Base-by-base conservation (phyloP, 176 grass and related monocot genomes). In the Zoysia japonica region DNA sequence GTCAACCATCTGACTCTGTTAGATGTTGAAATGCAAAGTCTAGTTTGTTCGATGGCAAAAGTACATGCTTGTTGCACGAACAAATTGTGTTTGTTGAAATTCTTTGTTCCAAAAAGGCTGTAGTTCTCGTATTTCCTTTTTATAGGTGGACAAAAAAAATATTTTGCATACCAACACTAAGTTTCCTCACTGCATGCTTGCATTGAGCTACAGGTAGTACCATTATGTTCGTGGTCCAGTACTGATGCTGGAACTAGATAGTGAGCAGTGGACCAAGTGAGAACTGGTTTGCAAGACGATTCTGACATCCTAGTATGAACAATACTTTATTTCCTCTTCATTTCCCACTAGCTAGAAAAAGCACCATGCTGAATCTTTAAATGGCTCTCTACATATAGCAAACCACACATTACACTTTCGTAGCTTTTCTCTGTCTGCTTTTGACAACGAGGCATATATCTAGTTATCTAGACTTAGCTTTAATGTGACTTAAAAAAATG, bases 261-360 rank as follows among this genome's bases (percentile, higher is more conserved):
- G 46, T 35, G 44, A 20, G 6, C 36, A 69, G 54, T 51, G 54
- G 54, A 17, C 7, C 53, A 11, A 42, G 39, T 55, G 62, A 53
- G 63, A 88, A 80, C 16, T 2, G 14, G 53, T 16, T 65, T 7
- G 39, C 38, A 9, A 59, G 28, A 43, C 9, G 8, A 37, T 84
- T 40, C 45, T 11, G 42, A 70, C 46, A 79, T 48, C 70, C 46
- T 65, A 80, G 71, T 84, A 65, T 88, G 87, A 88, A 88, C 77
- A 68, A 70, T 2, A 17, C 87, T 44, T 84, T 79, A 17, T 74
- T 47, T 84, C 17, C 6, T 80, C 47, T 65, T 59, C 55, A 49
- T 76, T 70, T 80, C 49, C 70, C 82, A 88, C 81, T 55, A 80
- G 1, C 81, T 55, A 80, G 1, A 65, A 49, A 72, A 46, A 19